Evolutionary conservation across 805 yeast species (phyloP).

Genomic region (Kodamaea restingae): DNA sequence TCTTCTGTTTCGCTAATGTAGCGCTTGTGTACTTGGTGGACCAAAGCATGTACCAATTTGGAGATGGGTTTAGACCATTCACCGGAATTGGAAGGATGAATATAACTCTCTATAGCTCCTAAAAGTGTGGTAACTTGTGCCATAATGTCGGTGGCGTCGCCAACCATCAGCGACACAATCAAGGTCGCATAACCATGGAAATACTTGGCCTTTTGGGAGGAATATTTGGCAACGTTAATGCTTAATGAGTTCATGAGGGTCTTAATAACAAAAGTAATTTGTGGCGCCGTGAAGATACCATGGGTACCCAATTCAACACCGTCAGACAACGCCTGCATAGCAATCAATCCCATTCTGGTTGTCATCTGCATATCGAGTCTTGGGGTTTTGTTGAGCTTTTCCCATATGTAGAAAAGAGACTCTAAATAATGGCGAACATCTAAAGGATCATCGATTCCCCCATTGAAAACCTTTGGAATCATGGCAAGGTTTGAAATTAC

Average conservation of each 20-base stretch:
- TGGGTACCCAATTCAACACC: constrained; percentile 36
- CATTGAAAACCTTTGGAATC: constrained; percentile 45
- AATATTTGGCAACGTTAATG: constrained; percentile 46
- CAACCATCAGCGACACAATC: constrained; percentile 61
- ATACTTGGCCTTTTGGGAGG: constrained; percentile 37
- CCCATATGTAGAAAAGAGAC: constrained; percentile 70
- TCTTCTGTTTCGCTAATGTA: constrained; percentile 44
- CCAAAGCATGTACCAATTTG: constrained; percentile 56
- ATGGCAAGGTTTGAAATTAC: constrained; percentile 51
- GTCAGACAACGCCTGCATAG: constrained; percentile 43
- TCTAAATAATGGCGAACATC: constrained; percentile 59
- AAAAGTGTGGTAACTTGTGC: constrained; percentile 51
- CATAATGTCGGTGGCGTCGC: constrained; percentile 48
- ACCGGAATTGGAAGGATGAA: constrained; percentile 92
- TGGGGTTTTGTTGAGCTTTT: constrained; percentile 43
- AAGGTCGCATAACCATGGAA: constrained; percentile 42
- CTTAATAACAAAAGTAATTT: constrained; percentile 57
- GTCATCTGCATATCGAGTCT: constrained; percentile 62
- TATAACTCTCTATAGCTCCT: constrained; percentile 73
- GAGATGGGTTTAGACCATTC: constrained; percentile 77
- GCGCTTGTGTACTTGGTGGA: constrained; percentile 58
- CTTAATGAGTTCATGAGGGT: constrained; percentile 44
- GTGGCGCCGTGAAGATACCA: constrained; percentile 64
- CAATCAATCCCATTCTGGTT: constrained; percentile 58
- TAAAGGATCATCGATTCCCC: constrained; percentile 24